Evolutionary conservation across 768 basidiomycete species (phyloP), one percentile per base, ranked within the genome.

Genomic region (Guyanaporus albipodus): DNA sequence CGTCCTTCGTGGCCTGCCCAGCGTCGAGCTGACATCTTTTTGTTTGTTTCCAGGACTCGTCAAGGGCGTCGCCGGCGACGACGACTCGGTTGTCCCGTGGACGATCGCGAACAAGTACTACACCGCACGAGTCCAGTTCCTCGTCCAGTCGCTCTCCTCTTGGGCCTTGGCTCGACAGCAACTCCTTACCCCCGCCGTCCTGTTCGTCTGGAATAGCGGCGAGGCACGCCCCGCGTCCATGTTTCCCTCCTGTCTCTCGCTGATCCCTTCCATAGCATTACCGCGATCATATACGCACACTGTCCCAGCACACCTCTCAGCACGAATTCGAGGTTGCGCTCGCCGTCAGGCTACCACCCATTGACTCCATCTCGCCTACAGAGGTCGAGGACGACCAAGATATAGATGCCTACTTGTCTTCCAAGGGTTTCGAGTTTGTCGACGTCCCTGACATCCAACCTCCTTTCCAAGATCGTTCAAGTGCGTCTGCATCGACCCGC

Each of bases 91-190:
- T 22, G 66, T 87, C 26, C 82, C 84, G 9, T 91, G 87, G 87
- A 85, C 78, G 33, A 85, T 91, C 50, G 66, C 68, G 42, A 91
- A 91, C 70, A 83, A 79, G 62, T 92, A 92, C 66, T 92, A 91
- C 68, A 78, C 78, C 12, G 90, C 89, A 2, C 71, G 76, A 48
- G 84, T 92, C 7, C 79, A 82, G 50, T 90, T 91, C 59, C 68
- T 79, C 27, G 68, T 74, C 10, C 73, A 74, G 44, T 68, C 74
- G 15, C 61, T 80, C 43, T 66, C 70, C 24, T 70, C 73, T 10
- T 70, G 78, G 49, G 64, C 63, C 24, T 65, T 72, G 15, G 61
- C 71, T 36, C 63, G 71, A 17, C 67, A 75, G 15, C 66, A 67
- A 29, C 38, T 51, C 22, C 27, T 24, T 17, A 67, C 80, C 6